phyloP scores from a whole-genome alignment of 2,329 filamentous ascomycete species.

The Penicillium sp. region DNA sequence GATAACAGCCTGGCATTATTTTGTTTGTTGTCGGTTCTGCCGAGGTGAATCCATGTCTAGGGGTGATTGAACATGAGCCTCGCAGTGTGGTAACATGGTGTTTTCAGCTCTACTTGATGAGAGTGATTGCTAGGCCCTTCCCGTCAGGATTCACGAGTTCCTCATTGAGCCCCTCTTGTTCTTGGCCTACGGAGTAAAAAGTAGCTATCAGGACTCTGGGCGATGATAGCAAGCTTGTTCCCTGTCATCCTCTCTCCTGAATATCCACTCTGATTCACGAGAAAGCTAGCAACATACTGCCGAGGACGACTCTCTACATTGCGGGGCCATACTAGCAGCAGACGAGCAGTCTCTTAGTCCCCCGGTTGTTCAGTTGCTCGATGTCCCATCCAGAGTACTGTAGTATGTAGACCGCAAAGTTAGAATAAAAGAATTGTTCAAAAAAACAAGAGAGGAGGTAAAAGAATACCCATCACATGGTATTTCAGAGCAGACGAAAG shows the following conservation, averaged over 20 bases:
- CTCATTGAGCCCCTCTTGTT: background rate
- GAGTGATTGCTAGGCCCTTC: background rate
- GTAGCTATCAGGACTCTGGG: no score
- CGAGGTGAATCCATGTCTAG: background rate
- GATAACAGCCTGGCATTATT: background rate
- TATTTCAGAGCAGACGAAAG: background rate
- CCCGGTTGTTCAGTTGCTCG: background rate
- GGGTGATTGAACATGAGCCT: background rate
- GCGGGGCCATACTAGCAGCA: background rate
- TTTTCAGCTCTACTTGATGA: background rate
- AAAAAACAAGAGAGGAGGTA: background rate
- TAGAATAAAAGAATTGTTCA: background rate
- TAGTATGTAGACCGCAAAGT: background rate
- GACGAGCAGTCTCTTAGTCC: background rate
- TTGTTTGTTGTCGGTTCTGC: background rate
- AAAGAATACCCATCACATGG: background rate
- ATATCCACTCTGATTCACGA: background rate
- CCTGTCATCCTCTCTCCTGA: background rate
- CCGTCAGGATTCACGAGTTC: background rate
- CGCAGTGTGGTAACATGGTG: background rate
- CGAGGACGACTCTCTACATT: background rate
- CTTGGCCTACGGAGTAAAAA: background rate
- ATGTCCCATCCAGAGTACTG: background rate
- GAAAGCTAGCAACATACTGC: background rate
- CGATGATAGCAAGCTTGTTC: background rate